phyloP scores from a whole-genome alignment of 2,329 filamentous ascomycete species.

The Tolypocladium pustulatum region DNA sequence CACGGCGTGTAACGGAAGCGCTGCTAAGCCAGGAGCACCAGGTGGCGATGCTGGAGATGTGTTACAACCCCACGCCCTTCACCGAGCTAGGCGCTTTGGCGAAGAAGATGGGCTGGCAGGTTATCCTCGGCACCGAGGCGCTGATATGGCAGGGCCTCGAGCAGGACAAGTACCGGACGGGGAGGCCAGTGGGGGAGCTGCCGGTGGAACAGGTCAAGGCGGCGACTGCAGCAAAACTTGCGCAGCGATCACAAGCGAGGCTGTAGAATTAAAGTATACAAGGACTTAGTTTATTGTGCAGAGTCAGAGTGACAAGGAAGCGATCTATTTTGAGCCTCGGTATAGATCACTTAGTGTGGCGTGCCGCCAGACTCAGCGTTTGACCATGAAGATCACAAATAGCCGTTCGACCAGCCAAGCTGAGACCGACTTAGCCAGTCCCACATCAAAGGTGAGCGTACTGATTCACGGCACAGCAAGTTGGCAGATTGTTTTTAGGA shows the following conservation, averaged over 20 bases:
- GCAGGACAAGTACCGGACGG: conserved; percentile 58
- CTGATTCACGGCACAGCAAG: no score
- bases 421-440: no score
- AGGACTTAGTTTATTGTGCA: no score
- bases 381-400: no score
- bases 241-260: conserved; percentile 16
- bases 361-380: no score
- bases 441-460: no score
- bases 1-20: conserved; percentile 43
- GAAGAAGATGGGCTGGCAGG: conserved; percentile 54
- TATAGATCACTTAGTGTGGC: not conserved
- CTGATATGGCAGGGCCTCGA: conserved; percentile 70
- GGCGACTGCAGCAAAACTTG: conserved; percentile 32
- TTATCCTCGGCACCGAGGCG: conserved; percentile 66
- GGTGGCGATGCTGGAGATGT: conserved; percentile 71
- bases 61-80: conserved; percentile 64
- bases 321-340: not conserved
- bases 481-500: no score
- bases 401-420: no score
- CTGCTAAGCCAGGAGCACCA: conserved; percentile 39
- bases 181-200: conserved; percentile 44
- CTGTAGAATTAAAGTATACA: conserved; percentile 9
- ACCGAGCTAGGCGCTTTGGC: conserved; percentile 56
- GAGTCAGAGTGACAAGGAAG: no score
- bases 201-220: conserved; percentile 50